Base-by-base conservation (phyloP, 139 green algal genomes). In the Closterium sp. region DNA sequence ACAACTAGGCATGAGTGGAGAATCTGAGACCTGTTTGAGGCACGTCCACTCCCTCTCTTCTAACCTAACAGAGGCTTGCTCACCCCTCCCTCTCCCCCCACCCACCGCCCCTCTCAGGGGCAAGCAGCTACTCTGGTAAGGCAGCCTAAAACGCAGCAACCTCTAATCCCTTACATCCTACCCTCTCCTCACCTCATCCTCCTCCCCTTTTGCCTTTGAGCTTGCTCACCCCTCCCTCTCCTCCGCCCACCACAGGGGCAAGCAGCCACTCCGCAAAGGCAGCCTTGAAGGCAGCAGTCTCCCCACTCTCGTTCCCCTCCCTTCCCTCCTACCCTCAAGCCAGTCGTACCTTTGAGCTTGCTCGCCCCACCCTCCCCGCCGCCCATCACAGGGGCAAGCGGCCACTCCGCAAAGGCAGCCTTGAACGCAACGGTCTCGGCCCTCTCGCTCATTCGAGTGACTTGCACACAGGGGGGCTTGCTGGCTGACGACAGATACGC, bases 371-470 rank as follows among this genome's bases (percentile, higher is more conserved):
- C 86, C 31, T 69, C 66, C n/a, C 76, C 76, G 1, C 64, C 31
- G 55, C 25, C 30, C 19, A 91, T 87, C 25, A 86, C 88, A 35
- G 88, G 88, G 33, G 66, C 88, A 19, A 87, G 34, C 3, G 87
- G 86, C 90, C 90, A 93, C 19, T 88, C 90, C 4, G 69, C 87
- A 86, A 93, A 93, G 64, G 89, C 30, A 33, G 86, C 38, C 87
- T 93, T 93, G 87, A 93, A 93, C 31, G 38, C 55, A 9, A 87
- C 19, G 3, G 90, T 91, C 87, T 93, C 90, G 34, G 32, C 43
- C 2, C 90, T 32, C 38, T 93, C 90, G 4, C n/a, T 31, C 32
- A 93, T 64, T 19, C 87, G 87, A 1, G 28, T 31, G 9, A 91
- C 55, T 19, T 23, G 86, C 32, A 88, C 92, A 35, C 43, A 91